A percentile compares a stretch with the other conserved stretches of the same genome.
Evolutionary conservation across 1,139 yeast genomes (phyloP).

Genomic region (Geotrichum phurueaensis): DNA sequence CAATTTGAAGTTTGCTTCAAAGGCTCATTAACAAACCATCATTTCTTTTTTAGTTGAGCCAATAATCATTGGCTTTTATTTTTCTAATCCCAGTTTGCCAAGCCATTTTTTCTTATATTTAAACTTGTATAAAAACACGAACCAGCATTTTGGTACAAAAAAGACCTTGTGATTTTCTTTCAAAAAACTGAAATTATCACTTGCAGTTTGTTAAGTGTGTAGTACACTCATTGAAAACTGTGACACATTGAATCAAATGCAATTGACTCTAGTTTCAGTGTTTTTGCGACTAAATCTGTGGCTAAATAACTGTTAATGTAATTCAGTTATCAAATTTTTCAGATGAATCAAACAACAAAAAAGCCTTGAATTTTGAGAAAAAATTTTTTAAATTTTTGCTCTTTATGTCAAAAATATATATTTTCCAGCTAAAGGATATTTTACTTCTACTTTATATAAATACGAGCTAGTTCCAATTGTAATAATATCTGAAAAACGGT

Average conservation of each 20-base stretch:
- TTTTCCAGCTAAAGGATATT: not conserved
- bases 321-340: no score
- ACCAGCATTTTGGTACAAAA: not conserved
- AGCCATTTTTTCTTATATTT: not conserved
- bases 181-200: not conserved
- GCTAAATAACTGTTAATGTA: not conserved
- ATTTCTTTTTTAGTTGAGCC: not conserved
- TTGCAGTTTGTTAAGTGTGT: not conserved
- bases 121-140: not conserved
- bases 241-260: not conserved
- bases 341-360: not conserved
- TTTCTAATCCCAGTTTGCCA: not conserved
- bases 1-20: not conserved
- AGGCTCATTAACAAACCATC: not conserved
- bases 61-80: not conserved
- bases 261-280: not conserved
- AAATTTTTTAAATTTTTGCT: not conserved
- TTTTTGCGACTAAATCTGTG: not conserved
- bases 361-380: not conserved
- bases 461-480: not conserved
- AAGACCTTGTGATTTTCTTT: not conserved
- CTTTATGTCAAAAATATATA: not conserved
- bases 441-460: not conserved
- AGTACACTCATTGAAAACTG: not conserved
- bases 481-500: not conserved